Evolutionary conservation across 208 protist genomes (phyloP).

Genomic region (Angomonas desouzai): DNA sequence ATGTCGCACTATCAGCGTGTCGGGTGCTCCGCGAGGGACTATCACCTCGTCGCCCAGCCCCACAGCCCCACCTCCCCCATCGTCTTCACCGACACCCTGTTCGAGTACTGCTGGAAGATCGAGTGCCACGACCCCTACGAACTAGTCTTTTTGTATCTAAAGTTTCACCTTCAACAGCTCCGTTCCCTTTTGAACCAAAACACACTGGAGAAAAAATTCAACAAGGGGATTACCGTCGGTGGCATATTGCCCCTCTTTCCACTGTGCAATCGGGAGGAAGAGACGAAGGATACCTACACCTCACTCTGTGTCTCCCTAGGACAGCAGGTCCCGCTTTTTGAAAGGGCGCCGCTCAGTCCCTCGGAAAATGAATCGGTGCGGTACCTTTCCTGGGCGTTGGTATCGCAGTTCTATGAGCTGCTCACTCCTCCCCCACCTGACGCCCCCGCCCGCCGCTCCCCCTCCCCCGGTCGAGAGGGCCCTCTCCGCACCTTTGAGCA

Average conservation of each 20-base stretch:
- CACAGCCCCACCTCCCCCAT: neutral
- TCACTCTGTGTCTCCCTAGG: neutral
- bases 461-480: neutral
- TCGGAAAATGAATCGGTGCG: neutral
- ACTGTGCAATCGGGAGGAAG: neutral
- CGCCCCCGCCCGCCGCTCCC: neutral
- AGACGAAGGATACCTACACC: neutral
- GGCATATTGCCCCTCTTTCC: neutral
- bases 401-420: neutral
- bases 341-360: neutral
- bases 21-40: neutral
- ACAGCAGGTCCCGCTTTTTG: neutral
- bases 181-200: neutral
- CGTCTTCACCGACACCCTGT: neutral
- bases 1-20: neutral
- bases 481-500: neutral
- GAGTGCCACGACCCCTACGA: slow-evolving; percentile 1
- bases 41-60: neutral
- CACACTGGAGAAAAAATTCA: neutral
- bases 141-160: neutral
- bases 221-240: neutral
- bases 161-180: neutral
- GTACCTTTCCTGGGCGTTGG: neutral
- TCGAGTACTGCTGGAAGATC: neutral
- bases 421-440: neutral